These are phyloP conservation scores for Vitis labrusca DNA, from an alignment of 164 flowering plant species.

Conservation along the genomic window DNA sequence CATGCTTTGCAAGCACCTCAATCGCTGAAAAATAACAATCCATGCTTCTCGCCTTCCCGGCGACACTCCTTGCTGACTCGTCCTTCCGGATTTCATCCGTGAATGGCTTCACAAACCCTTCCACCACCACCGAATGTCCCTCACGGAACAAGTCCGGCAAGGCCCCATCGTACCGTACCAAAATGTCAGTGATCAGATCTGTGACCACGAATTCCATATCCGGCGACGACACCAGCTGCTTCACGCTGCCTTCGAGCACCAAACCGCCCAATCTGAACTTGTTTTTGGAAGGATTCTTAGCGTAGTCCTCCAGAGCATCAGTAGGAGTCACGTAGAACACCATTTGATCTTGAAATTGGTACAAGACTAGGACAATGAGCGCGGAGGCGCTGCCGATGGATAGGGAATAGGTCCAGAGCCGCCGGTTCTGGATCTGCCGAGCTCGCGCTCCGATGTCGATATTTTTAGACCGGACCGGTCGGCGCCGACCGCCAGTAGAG, in stretches of 20 bases:
- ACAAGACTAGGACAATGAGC: constrained; percentile 71
- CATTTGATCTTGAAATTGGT: constrained; percentile 74
- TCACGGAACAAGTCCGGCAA: constrained; percentile 91
- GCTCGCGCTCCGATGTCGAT: constrained; percentile 84
- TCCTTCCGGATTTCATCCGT: constrained; percentile 39
- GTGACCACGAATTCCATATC: constrained; percentile 84
- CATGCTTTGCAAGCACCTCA: constrained; percentile 94
- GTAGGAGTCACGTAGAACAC: constrained; percentile 88
- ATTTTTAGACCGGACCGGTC: constrained; percentile 32
- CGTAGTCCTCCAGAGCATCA: constrained; percentile 65
- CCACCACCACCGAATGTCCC: constrained; percentile 92
- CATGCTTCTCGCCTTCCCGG: constrained; percentile 62
- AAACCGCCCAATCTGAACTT: constrained; percentile 85
- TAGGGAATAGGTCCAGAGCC: constrained; percentile 85
- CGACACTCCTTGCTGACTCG: constrained; percentile 27
- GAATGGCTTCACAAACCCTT: constrained; percentile 70
- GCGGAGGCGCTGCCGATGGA: constrained; percentile 78
- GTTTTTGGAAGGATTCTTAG: constrained; percentile 48
- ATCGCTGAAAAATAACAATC: constrained; percentile 68
- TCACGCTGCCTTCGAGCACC: constrained; percentile 83
- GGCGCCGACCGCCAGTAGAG: constrained; percentile 47
- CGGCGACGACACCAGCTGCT: constrained; percentile 49
- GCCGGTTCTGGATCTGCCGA: constrained; percentile 77
- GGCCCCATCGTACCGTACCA: constrained; percentile 69
- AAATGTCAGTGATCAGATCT: constrained; percentile 73